phyloP scores from a whole-genome alignment of 768 basidiomycete genomes.

The Boletus pseudo-olivaceus region DNA sequence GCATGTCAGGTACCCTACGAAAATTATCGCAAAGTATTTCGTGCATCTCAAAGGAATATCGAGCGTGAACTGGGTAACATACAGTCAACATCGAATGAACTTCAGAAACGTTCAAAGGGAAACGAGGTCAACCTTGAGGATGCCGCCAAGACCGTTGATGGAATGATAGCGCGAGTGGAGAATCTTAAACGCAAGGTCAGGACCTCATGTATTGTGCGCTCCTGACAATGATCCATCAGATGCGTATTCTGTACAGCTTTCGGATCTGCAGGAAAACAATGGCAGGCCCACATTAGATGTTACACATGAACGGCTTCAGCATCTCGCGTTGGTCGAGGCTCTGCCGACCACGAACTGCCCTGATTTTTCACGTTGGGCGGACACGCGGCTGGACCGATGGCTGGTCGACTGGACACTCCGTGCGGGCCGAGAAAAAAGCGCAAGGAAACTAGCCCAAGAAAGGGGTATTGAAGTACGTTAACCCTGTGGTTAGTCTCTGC shows the following conservation, averaged over 20 bases:
- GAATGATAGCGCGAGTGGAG: slow-evolving; percentile 73
- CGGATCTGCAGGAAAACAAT: slow-evolving; percentile 45
- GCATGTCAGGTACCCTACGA: slow-evolving; percentile 76
- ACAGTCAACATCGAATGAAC: slow-evolving; percentile 54
- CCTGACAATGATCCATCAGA: slow-evolving; percentile 14
- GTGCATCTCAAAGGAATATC: slow-evolving; percentile 74
- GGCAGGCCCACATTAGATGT: slow-evolving; percentile 63
- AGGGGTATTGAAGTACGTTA: slow-evolving; percentile 72
- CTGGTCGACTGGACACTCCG: slow-evolving; percentile 91
- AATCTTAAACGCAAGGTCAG: slow-evolving; percentile 84
- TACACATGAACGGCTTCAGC: slow-evolving; percentile 70
- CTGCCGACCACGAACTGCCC: slow-evolving; percentile 48
- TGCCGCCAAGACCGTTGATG: slow-evolving; percentile 59
- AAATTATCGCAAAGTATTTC: slow-evolving; percentile 85
- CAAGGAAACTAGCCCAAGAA: slow-evolving; percentile 70
- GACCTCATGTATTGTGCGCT: slow-evolving; percentile 16
- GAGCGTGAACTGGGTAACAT: slow-evolving; percentile 73
- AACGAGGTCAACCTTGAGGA: slow-evolving; percentile 46
- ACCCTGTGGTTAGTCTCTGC: slow-evolving; percentile 16
- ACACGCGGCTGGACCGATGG: slow-evolving; percentile 81
- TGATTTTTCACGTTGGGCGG: slow-evolving; percentile 73
- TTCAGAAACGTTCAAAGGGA: slow-evolving; percentile 44
- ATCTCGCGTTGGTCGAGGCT: slow-evolving; percentile 62
- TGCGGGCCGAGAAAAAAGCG: slow-evolving; percentile 73
- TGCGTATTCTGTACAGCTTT: slow-evolving; percentile 36